phyloP scores from a whole-genome alignment of 2,329 filamentous ascomycete species.

The Grosmannia clavigera region DNA sequence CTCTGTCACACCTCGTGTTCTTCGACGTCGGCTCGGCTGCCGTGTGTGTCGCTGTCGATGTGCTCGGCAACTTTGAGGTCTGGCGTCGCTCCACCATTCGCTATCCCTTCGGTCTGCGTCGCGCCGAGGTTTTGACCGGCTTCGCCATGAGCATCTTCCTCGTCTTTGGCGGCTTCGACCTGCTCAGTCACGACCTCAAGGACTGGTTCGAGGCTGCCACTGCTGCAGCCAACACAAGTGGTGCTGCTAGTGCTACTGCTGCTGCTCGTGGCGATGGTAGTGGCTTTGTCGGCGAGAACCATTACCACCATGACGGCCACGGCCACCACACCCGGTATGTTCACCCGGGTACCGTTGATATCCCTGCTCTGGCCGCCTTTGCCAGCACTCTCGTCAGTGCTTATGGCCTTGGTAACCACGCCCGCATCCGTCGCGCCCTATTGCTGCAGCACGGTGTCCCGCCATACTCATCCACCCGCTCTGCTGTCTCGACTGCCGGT shows the following conservation, averaged over 20 bases:
- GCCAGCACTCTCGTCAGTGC: slow-evolving; percentile 74
- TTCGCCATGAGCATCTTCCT: slow-evolving; percentile 94
- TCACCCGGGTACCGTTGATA: slow-evolving; percentile 64
- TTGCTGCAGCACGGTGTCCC: slow-evolving; percentile 9
- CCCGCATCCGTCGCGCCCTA: slow-evolving; percentile 84
- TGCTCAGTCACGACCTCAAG: slow-evolving; percentile 86
- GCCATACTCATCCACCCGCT: slow-evolving; percentile 49
- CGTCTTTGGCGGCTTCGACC: slow-evolving; percentile 92
- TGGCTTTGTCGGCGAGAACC: slow-evolving; percentile 28
- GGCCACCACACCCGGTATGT: slow-evolving; percentile 41
- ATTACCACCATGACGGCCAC: not conserved
- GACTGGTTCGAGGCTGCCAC: slow-evolving; percentile 60
- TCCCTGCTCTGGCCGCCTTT: slow-evolving; percentile 72
- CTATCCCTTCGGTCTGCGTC: slow-evolving; percentile 86
- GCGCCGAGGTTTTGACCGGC: slow-evolving; percentile 85
- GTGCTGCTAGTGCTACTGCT: not conserved
- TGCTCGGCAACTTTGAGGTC: slow-evolving; percentile 92
- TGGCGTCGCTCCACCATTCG: slow-evolving; percentile 89
- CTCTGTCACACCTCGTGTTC: slow-evolving; percentile 82
- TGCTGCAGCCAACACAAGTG: not conserved
- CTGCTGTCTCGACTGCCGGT: not conserved
- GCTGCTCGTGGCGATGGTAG: no score
- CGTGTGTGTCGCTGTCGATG: slow-evolving; percentile 83
- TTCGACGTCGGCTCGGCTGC: slow-evolving; percentile 91
- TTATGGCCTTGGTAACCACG: slow-evolving; percentile 78